phyloP scores from a whole-genome alignment of 768 basidiomycete genomes.

The Rhodotorula babjevae region DNA sequence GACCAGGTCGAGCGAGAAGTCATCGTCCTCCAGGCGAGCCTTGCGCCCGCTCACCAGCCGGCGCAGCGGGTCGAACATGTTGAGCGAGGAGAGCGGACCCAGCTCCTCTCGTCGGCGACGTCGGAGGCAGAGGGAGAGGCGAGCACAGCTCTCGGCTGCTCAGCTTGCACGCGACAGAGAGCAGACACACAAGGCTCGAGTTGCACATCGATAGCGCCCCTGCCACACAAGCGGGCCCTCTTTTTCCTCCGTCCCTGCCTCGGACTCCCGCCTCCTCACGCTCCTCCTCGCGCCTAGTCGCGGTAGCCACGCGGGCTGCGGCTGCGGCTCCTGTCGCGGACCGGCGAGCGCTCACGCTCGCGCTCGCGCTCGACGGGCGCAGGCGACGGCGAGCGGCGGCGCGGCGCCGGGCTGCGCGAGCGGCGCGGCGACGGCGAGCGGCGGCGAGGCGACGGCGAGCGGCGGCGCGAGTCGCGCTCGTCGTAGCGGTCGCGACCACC shows the following conservation, averaged over 20 bases:
- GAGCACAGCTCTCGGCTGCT: background rate
- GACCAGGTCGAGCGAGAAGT: slow-evolving; percentile 59
- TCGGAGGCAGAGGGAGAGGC: too few relatives aligned
- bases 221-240: background rate
- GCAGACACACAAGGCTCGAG: background rate
- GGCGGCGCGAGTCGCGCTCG: slow-evolving; percentile 51
- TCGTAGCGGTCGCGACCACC: slow-evolving; percentile 56
- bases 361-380: background rate
- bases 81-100: background rate
- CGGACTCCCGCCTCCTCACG: background rate
- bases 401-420: slow-evolving; percentile 2
- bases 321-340: slow-evolving; percentile 2
- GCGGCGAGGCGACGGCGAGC: slow-evolving; percentile 43
- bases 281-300: background rate
- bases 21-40: slow-evolving; percentile 66
- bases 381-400: slow-evolving; percentile 8
- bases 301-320: background rate
- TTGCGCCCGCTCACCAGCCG: slow-evolving; percentile 77
- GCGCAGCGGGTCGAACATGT: slow-evolving; percentile 55
- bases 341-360: slow-evolving; percentile 2
- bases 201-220: too few relatives aligned
- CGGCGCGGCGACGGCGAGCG: slow-evolving; percentile 4
- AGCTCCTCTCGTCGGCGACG: too few relatives aligned
- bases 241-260: background rate
- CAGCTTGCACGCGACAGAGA: background rate